Conservation (phyloP, 495 filamentous ascomycete species). For the Podospora pseudoanserina region DNA sequence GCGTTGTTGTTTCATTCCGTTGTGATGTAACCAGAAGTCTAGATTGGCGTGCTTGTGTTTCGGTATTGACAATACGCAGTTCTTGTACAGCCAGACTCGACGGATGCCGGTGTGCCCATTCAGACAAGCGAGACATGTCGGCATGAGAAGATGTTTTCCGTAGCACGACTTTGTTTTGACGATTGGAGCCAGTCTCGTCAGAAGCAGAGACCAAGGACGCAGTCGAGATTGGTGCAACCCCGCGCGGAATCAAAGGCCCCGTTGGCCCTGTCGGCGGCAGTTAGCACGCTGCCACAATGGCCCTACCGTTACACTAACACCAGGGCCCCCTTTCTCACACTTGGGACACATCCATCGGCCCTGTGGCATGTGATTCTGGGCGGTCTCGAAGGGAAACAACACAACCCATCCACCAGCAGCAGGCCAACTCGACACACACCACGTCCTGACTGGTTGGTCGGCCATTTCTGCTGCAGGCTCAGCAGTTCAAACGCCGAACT, state of each 20-base stretch:
- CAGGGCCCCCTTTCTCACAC: not conserved
- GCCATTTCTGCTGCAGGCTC: not conserved
- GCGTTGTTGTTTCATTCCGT: not conserved
- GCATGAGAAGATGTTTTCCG: not conserved
- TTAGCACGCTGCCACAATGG: not conserved
- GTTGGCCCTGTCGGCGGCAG: constrained; percentile 1
- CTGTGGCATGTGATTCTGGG: constrained; percentile 4
- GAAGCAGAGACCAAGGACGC: not conserved
- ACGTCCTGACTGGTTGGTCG: not conserved
- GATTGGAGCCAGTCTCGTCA: not conserved
- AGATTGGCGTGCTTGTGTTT: not conserved
- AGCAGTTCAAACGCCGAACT: not conserved
- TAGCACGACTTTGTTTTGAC: not conserved
- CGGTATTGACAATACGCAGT: not conserved
- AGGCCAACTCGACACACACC: not conserved
- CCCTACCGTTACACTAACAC: not conserved
- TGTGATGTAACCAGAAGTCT: not conserved
- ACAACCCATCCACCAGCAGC: constrained; percentile 2
- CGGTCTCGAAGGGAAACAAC: constrained; percentile 1
- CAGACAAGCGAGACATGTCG: not conserved
- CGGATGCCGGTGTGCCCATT: not conserved
- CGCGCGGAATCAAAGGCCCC: constrained; percentile 1
- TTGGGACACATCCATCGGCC: not conserved
- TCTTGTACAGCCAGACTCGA: too few relatives aligned
- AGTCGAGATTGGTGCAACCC: constrained; percentile 1